These are phyloP conservation scores for Pichia sp. DNA, from an alignment of 1,139 yeast genomes.

Conservation along the genomic window DNA sequence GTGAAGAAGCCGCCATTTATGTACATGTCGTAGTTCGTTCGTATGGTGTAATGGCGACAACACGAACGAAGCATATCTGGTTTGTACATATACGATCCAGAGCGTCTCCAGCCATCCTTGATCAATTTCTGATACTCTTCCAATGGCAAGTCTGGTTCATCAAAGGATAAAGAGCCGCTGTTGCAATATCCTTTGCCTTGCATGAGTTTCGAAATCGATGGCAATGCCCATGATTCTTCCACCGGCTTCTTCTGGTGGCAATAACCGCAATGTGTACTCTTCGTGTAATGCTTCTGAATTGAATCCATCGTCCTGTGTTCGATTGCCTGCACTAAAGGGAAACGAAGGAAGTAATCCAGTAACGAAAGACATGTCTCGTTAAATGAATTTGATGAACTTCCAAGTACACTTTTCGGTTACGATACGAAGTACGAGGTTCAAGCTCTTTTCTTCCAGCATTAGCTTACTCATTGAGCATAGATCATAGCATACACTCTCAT, in stretches of 20 bases:
- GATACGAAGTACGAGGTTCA: too few species aligned
- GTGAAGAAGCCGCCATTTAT: conserved; percentile 28
- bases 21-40: conserved; percentile 45
- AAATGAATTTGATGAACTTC: too few species aligned
- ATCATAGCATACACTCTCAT: too few species aligned
- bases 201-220: conserved; percentile 18
- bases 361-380: too few species aligned
- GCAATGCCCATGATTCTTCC: conserved; percentile 31
- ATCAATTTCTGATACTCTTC: conserved; percentile 55
- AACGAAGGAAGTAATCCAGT: too few species aligned
- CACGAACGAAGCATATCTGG: conserved; percentile 69
- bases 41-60: conserved; percentile 75
- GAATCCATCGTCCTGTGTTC: too few species aligned
- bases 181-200: conserved; percentile 17
- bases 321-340: too few species aligned
- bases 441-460: too few species aligned
- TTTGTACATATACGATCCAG: conserved; percentile 68
- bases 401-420: too few species aligned
- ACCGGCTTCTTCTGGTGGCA: conserved; percentile 44
- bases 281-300: conserved; percentile 20
- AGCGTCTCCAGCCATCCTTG: conserved; percentile 70
- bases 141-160: conserved; percentile 40
- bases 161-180: conserved; percentile 44
- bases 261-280: conserved; percentile 50
- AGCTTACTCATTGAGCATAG: too few species aligned